Conservation (phyloP, 129 eudicot genomes). For the Flaveria robusta region DNA sequence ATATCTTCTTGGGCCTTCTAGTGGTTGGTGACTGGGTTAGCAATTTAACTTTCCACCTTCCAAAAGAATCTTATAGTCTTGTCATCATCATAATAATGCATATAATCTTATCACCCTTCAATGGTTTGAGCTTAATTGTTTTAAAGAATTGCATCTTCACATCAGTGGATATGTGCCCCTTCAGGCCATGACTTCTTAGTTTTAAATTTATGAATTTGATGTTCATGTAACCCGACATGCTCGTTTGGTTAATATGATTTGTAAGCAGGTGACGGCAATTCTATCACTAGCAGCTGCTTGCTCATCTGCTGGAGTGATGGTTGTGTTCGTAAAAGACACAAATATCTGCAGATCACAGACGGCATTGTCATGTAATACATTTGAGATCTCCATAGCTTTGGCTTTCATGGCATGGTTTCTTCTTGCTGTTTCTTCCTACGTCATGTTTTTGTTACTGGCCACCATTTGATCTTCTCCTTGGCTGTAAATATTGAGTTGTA, state of each 20-base stretch:
- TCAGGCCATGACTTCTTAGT: no score
- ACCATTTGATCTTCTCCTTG: constrained; percentile 37
- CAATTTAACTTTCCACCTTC: constrained; percentile 16
- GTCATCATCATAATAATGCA: no score
- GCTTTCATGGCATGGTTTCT: constrained; percentile 83
- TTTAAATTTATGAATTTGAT: background rate
- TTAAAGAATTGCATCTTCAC: no score
- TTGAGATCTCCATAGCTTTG: constrained; percentile 65
- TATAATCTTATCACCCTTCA: background rate
- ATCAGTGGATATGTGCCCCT: no score
- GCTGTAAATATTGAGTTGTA: background rate
- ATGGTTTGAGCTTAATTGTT: no score
- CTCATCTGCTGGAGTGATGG: constrained; percentile 82
- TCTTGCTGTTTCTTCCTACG: constrained; percentile 71
- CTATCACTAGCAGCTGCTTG: constrained; percentile 82
- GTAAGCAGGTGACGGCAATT: constrained; percentile 66
- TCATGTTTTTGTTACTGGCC: constrained; percentile 76
- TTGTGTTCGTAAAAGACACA: constrained; percentile 56
- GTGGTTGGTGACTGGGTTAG: constrained; percentile 91
- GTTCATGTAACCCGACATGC: background rate
- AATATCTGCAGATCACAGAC: constrained; percentile 47
- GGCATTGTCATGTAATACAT: constrained; percentile 60
- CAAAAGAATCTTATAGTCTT: background rate
- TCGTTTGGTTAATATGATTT: background rate
- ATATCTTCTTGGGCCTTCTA: constrained; percentile 57